phyloP scores from a whole-genome alignment of 495 filamentous ascomycete genomes.

The Copromyces sp. region DNA sequence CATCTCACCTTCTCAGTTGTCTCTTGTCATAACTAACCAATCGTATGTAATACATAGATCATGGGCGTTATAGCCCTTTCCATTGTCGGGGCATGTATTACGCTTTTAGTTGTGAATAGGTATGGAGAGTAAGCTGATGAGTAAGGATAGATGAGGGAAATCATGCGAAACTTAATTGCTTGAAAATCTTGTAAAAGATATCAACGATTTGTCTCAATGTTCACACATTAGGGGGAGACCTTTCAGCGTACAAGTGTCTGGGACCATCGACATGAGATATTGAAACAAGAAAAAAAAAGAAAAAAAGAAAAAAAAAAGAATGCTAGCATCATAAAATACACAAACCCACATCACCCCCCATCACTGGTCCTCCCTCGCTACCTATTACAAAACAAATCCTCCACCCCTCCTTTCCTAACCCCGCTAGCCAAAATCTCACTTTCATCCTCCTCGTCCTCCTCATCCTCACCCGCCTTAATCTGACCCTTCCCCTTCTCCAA shows the following conservation, averaged over 20 bases:
- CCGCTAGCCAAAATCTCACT: slow-evolving; percentile 16
- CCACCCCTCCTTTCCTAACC: background rate
- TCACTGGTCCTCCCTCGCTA: slow-evolving; percentile 2
- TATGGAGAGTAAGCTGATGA: slow-evolving; percentile 16
- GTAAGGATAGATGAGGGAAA: background rate
- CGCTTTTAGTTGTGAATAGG: slow-evolving; percentile 36
- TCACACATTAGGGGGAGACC: background rate
- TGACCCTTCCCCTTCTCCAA: slow-evolving; percentile 11
- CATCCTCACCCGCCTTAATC: background rate
- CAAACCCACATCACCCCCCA: background rate
- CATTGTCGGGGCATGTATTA: slow-evolving; percentile 68
- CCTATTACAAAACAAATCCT: slow-evolving; percentile 20
- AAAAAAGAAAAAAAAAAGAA: background rate
- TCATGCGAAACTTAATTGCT: background rate
- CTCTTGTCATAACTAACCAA: background rate
- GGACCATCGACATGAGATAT: background rate
- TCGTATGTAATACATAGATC: slow-evolving; percentile 32
- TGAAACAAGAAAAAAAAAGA: too few species aligned
- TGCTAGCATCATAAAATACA: background rate
- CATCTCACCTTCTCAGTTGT: background rate
- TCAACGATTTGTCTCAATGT: background rate
- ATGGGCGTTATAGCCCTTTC: slow-evolving; percentile 66
- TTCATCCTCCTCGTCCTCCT: slow-evolving; percentile 17
- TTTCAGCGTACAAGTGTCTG: background rate
- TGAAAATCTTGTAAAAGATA: background rate